Evolutionary conservation across 345 rosid species (phyloP).

Genomic region (Physaria fendleri): DNA sequence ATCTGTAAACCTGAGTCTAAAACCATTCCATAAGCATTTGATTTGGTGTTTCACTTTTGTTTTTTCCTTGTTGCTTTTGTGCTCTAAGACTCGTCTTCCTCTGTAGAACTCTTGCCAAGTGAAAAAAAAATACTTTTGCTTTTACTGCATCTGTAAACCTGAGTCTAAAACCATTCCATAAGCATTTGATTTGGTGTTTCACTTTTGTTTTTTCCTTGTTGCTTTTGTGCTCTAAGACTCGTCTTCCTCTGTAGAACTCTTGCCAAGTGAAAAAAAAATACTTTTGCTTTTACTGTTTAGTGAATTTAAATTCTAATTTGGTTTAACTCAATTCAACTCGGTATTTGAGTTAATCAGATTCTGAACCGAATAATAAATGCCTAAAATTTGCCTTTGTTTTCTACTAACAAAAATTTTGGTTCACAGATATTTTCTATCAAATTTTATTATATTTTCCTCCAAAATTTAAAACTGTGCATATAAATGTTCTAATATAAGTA

Average conservation of each 20-base stretch:
- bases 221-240: neutral
- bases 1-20: neutral
- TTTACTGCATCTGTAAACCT: constrained; percentile 1
- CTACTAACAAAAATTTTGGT: too few species aligned
- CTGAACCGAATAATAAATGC: too few species aligned
- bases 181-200: constrained; percentile 3
- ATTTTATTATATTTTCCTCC: too few species aligned
- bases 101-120: constrained; percentile 13
- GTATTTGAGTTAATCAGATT: neutral
- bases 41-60: neutral
- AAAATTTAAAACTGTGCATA: too few species aligned
- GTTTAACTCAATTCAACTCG: neutral
- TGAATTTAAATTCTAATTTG: neutral
- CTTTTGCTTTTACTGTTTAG: neutral
- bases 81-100: neutral
- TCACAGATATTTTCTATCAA: too few species aligned
- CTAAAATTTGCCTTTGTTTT: too few species aligned
- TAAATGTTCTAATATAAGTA: too few species aligned
- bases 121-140: too few species aligned
- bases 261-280: constrained; percentile 20
- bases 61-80: neutral
- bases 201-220: neutral
- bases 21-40: neutral
- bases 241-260: neutral
- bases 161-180: neutral